Conservation (phyloP, 202 grass and related monocot genomes). For the Panicum hallii region DNA sequence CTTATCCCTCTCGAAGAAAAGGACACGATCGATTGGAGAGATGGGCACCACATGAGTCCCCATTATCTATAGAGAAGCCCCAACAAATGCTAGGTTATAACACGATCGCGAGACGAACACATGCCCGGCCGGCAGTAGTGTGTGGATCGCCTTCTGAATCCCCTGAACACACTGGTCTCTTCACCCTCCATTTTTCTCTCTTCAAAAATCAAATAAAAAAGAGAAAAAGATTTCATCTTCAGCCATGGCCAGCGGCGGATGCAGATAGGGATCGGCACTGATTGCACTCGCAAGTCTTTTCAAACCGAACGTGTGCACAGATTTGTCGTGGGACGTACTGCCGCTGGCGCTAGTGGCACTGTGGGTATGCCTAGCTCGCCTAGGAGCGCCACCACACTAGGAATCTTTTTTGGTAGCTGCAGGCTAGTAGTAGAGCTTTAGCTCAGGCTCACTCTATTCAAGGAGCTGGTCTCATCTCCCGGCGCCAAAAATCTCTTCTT, state of each 20-base stretch:
- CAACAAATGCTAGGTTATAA: constrained; percentile 24
- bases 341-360: neutral
- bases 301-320: constrained; percentile 43
- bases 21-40: neutral
- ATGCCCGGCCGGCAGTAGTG: neutral
- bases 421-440: too few species aligned
- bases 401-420: too few species aligned
- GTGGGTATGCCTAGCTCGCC: neutral
- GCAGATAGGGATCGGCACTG: neutral
- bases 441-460: constrained; percentile 1
- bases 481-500: neutral
- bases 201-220: neutral
- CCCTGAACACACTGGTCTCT: too few species aligned
- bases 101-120: neutral
- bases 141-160: too few species aligned
- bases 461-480: constrained; percentile 17
- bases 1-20: neutral
- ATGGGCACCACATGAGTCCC: too few species aligned
- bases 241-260: neutral
- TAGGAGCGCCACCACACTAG: neutral
- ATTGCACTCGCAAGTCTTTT: constrained; percentile 24
- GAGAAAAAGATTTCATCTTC: neutral
- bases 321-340: constrained; percentile 45
- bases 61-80: too few species aligned
- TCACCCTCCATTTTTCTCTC: neutral